These are phyloP conservation scores for Suillus subluteus DNA, from an alignment of 768 basidiomycete genomes.

Conservation along the genomic window DNA sequence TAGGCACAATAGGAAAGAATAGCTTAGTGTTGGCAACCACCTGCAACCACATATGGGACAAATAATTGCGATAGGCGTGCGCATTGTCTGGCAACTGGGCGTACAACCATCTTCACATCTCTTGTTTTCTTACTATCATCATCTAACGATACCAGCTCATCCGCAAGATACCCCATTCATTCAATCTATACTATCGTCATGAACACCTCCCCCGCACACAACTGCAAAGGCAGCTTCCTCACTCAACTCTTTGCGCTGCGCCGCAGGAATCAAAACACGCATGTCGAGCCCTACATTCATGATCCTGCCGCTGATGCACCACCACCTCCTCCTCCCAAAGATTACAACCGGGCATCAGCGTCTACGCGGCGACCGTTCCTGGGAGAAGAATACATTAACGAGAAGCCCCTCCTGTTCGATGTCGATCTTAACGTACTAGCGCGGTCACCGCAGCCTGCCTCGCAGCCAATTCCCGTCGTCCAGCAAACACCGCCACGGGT, in stretches of 20 bases:
- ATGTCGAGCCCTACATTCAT: slow-evolving; percentile 15
- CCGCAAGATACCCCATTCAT: slow-evolving; percentile 7
- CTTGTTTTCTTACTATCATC: slow-evolving; percentile 18
- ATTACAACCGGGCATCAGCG: slow-evolving; percentile 8
- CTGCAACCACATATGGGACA: slow-evolving; percentile 3
- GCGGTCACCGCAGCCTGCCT: slow-evolving; percentile 12
- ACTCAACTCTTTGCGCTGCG: slow-evolving; percentile 16
- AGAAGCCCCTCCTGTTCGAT: slow-evolving; percentile 10
- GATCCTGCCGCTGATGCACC: slow-evolving; percentile 13
- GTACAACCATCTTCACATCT: slow-evolving; percentile 10
- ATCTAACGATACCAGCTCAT: slow-evolving; percentile 5
- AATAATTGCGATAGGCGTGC: slow-evolving; percentile 7
- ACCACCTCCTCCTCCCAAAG: slow-evolving; percentile 30
- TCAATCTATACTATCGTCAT: slow-evolving; percentile 15
- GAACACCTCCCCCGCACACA: slow-evolving; percentile 10
- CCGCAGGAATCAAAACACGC: slow-evolving; percentile 10
- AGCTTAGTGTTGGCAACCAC: neutral
- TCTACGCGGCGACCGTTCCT: slow-evolving; percentile 29
- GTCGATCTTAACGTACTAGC: slow-evolving; percentile 4
- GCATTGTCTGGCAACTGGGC: slow-evolving; percentile 13
- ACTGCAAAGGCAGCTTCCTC: slow-evolving; percentile 19
- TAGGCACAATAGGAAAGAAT: slow-evolving; percentile 15
- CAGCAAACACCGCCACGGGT: slow-evolving; percentile 9
- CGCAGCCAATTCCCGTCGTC: neutral
- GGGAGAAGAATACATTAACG: slow-evolving; percentile 15